phyloP scores from a whole-genome alignment of 2,329 filamentous ascomycete genomes.

The Paraphaeosphaeria minitans region DNA sequence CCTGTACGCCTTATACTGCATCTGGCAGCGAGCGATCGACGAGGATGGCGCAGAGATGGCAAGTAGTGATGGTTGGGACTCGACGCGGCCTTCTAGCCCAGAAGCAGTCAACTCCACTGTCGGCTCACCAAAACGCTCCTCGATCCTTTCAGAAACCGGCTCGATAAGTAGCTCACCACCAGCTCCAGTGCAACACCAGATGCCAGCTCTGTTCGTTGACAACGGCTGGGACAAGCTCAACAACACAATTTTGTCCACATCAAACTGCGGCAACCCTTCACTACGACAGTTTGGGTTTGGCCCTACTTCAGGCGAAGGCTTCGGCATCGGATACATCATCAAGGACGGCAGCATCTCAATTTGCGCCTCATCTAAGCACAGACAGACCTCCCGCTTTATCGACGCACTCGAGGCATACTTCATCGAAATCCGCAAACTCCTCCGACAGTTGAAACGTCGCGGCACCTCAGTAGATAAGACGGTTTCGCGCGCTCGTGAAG shows the following conservation, averaged over 20 bases:
- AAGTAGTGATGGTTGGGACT: constrained; percentile 60
- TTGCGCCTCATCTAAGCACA: constrained; percentile 89
- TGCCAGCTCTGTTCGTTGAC: constrained; percentile 86
- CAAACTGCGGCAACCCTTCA: constrained; percentile 97
- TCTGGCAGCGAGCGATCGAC: constrained; percentile 90
- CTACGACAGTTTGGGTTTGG: constrained; percentile 97
- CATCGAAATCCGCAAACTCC: constrained; percentile 83
- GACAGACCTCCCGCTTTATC: constrained; percentile 89
- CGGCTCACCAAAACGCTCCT: constrained; percentile 61
- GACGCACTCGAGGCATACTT: constrained; percentile 90
- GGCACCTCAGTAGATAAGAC: constrained; percentile 58
- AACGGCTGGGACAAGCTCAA: constrained; percentile 93
- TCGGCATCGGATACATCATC: constrained; percentile 98
- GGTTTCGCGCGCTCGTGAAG: constrained; percentile 65
- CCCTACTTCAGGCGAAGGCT: constrained; percentile 89
- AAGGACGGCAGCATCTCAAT: constrained; percentile 91
- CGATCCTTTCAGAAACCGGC: constrained; percentile 56
- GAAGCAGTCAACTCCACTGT: constrained; percentile 55
- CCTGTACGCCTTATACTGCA: constrained; percentile 88
- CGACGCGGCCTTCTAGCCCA: constrained; percentile 57
- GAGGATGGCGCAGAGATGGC: constrained; percentile 64
- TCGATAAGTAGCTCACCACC: constrained; percentile 58
- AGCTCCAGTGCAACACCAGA: constrained; percentile 51
- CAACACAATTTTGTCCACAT: constrained; percentile 90
- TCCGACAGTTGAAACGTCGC: constrained; percentile 70